These are phyloP conservation scores for Dactylonectria estremocensis DNA, from an alignment of 2,329 filamentous ascomycete species.

Conservation along the genomic window DNA sequence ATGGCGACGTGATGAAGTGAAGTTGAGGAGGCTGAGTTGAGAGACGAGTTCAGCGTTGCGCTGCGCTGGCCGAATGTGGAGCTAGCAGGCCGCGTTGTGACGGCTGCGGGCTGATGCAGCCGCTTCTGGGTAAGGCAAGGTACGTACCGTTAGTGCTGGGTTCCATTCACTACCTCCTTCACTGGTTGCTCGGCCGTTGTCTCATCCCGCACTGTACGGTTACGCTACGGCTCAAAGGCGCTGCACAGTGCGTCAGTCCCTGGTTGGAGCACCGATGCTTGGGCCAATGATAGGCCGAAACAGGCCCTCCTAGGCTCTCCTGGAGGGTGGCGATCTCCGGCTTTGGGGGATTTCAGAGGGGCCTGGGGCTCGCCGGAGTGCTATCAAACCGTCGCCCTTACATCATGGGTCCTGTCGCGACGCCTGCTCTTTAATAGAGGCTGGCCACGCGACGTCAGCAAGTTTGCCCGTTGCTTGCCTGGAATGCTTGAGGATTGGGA, in stretches of 20 bases:
- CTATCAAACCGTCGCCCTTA: conserved; percentile 26
- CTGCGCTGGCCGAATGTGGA: conserved; percentile 34
- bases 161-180: no score
- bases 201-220: neutral
- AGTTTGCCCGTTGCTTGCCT: conserved; percentile 10
- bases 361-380: conserved; percentile 29
- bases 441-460: conserved; percentile 20
- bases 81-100: conserved; percentile 40
- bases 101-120: conserved; percentile 35
- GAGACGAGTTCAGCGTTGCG: conserved; percentile 37
- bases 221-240: neutral
- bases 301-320: no score
- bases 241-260: neutral
- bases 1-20: conserved; percentile 41
- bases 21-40: conserved; percentile 51
- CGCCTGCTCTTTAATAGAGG: conserved; percentile 14
- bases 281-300: conserved; percentile 25
- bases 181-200: no score
- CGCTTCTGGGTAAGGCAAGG: conserved; percentile 33
- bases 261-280: neutral
- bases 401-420: conserved; percentile 25
- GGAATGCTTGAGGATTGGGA: conserved; percentile 2
- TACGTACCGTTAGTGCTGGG: conserved; percentile 18
- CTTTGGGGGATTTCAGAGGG: neutral
- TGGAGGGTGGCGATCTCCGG: conserved; percentile 43